Base-by-base conservation (phyloP, 768 basidiomycete genomes). In the Xanthoconium stramineum region DNA sequence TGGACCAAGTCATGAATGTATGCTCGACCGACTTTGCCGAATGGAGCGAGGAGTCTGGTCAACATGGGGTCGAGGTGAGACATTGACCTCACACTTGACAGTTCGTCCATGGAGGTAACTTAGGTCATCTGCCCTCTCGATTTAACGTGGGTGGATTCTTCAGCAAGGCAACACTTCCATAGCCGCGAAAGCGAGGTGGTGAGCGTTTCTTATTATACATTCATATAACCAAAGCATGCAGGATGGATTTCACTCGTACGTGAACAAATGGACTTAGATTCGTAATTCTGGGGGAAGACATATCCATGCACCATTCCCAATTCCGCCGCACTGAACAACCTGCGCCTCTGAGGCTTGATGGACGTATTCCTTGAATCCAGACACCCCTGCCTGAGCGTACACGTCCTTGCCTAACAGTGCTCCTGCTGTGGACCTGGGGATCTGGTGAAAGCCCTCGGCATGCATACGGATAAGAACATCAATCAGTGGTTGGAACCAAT, bases 1-100 rank as follows among this genome's bases (percentile, higher is more conserved):
- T 81, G 46, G 77, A 80, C 24, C 54, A 55, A 14, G 76, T 76
- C 19, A 62, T 82, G 51, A 66, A 71, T 28, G 69, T 74, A 7
- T 77, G 73, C 15, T 73, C 76, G 28, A 76, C 79, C 40, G 80
- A 81, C 57, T 78, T 81, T 52, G 77, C 80, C 17, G 67, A 68
- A 17, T 71, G 70, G 59, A 51, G 53, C 60, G 64, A 73, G 59
- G 74, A 73, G 24, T 67, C 68, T 10, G 62, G 65, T 12, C 68
- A 69, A 45, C 72, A 60, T 48, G 72, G 65, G 49, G 58, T 71
- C 47, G 78, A 74, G 71, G 77, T 67, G 53, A 67, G 64, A 42
- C 33, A 19, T 50, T 20, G 35, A 24, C 35, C 59, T 15, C 19
- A n/a, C 15, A 13, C 20, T 58, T 15, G 40, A 17, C 38, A 30